Conservation (phyloP, 73 alveolate species). For the Stentor coeruleus region DNA sequence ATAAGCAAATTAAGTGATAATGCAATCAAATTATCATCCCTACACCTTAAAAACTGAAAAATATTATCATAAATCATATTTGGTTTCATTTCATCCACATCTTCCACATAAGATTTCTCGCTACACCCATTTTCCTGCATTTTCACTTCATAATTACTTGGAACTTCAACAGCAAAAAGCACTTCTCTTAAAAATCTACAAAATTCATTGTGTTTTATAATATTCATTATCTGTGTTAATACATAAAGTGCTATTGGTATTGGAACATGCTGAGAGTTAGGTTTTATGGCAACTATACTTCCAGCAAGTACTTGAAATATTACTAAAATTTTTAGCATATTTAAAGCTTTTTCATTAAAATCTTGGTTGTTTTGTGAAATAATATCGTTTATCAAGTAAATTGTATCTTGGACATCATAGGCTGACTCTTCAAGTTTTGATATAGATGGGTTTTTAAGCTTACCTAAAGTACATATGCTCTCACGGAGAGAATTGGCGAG, state of each 20-base stretch:
- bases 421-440: neutral
- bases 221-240: neutral
- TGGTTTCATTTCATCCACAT: neutral
- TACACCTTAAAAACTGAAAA: neutral
- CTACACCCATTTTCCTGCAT: neutral
- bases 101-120: neutral
- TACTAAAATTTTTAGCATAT: neutral
- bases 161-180: neutral
- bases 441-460: neutral
- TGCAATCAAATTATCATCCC: neutral
- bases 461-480: neutral
- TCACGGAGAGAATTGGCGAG: neutral
- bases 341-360: neutral
- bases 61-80: no score
- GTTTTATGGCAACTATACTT: neutral
- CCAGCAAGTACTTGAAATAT: neutral
- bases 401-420: neutral
- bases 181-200: neutral
- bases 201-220: neutral
- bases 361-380: neutral
- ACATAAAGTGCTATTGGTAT: neutral
- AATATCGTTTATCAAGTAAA: neutral
- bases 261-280: neutral
- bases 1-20: neutral
- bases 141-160: neutral